phyloP scores from a whole-genome alignment of 257 asterid species.

The Buddleja alternifolia region DNA sequence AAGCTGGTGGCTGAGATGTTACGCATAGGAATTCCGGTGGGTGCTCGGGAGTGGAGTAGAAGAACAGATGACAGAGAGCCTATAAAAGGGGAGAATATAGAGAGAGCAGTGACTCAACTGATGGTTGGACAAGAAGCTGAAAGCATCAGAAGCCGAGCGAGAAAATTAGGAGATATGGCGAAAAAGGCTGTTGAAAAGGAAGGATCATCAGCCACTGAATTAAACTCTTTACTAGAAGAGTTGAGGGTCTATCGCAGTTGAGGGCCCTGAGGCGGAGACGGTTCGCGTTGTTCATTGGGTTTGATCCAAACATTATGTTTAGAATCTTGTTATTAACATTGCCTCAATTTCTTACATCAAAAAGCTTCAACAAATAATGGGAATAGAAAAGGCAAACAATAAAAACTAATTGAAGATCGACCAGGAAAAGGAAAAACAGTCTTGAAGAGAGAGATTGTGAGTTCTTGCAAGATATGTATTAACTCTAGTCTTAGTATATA shows the following conservation, averaged over 20 bases:
- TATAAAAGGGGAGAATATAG: constrained; percentile 21
- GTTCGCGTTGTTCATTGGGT: too few relatives aligned
- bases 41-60: constrained; percentile 37
- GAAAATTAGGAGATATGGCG: constrained; percentile 31
- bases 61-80: constrained; percentile 23
- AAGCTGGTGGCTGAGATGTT: constrained; percentile 34
- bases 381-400: too few relatives aligned
- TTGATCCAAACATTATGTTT: too few relatives aligned
- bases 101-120: constrained; percentile 26
- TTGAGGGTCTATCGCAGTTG: constrained; percentile 18
- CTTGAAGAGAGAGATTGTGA: too few relatives aligned
- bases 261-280: too few relatives aligned
- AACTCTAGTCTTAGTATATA: too few relatives aligned
- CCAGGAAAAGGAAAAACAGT: too few relatives aligned
- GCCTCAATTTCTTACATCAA: too few relatives aligned
- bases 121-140: constrained; percentile 36
- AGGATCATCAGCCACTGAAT: constrained; percentile 37
- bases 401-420: too few relatives aligned
- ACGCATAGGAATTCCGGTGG: constrained; percentile 42
- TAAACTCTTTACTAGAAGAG: constrained; percentile 28
- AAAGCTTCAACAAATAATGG: too few relatives aligned
- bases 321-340: too few relatives aligned
- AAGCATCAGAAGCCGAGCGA: constrained; percentile 29
- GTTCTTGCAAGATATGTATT: too few relatives aligned
- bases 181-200: constrained; percentile 37